Percentiles rank a stretch among this genome's conserved stretches.
These are phyloP conservation scores for Penicillium tannophilum DNA, from an alignment of 495 filamentous ascomycete species.

Conservation along the genomic window DNA sequence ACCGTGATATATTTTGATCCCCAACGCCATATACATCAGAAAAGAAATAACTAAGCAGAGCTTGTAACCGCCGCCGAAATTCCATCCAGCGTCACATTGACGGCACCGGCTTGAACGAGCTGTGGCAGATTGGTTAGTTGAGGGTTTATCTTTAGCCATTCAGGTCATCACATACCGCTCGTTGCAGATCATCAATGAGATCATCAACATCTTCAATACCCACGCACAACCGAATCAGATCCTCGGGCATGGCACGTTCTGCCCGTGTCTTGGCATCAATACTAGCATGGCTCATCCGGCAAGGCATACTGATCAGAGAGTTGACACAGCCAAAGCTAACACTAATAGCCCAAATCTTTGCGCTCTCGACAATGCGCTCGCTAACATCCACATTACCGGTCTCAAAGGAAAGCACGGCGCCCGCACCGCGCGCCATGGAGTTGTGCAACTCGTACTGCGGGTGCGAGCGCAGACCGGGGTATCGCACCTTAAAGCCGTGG, in stretches of 20 bases:
- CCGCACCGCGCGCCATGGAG: conserved; percentile 90
- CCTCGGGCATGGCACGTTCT: conserved; percentile 91
- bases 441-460: conserved; percentile 96
- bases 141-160: conserved; percentile 2
- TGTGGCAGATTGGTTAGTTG: conserved; percentile 38
- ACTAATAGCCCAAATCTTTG: conserved; percentile 89
- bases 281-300: conserved; percentile 98
- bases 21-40: conserved; percentile 5
- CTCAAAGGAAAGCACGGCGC: conserved; percentile 94
- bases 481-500: conserved; percentile 92
- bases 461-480: conserved; percentile 89
- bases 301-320: conserved; percentile 98
- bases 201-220: conserved; percentile 95
- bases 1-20: neutral
- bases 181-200: conserved; percentile 87
- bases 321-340: conserved; percentile 99
- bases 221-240: conserved; percentile 92
- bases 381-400: conserved; percentile 80
- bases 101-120: conserved; percentile 92
- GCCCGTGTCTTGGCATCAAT: conserved; percentile 92
- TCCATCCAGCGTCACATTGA: conserved; percentile 78
- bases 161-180: conserved; percentile 69
- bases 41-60: conserved; percentile 9
- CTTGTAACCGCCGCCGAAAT: conserved; percentile 52
- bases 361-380: conserved; percentile 91